Evolutionary conservation across 2,329 filamentous ascomycete species (phyloP).

Genomic region (Fusarium nematophilum): DNA sequence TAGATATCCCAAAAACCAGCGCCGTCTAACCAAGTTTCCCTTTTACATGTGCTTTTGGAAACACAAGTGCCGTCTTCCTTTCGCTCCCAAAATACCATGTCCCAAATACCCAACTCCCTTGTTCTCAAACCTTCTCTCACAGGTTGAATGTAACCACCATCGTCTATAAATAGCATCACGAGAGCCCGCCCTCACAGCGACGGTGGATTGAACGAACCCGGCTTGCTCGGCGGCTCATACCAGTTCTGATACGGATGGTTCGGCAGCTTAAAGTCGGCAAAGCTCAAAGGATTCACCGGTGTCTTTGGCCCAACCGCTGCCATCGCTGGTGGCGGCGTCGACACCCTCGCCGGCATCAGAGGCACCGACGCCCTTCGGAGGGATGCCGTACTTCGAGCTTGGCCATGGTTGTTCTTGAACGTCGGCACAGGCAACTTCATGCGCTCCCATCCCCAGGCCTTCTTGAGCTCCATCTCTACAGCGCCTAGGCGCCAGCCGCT

Average conservation of each 20-base stretch:
- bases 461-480: constrained; percentile 77
- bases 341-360: constrained; percentile 25
- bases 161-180: neutral
- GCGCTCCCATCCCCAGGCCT: constrained; percentile 77
- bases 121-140: neutral
- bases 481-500: constrained; percentile 83
- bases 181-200: constrained; percentile 17
- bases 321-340: constrained; percentile 46
- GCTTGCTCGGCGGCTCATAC: constrained; percentile 77
- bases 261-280: constrained; percentile 80
- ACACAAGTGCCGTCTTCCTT: too few species aligned
- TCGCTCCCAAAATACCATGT: too few species aligned
- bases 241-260: constrained; percentile 85
- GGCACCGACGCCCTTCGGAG: constrained; percentile 21
- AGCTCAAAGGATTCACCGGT: constrained; percentile 75
- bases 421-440: constrained; percentile 19
- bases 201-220: constrained; percentile 27
- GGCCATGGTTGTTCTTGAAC: constrained; percentile 16
- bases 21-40: constrained; percentile 20
- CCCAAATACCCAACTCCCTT: neutral
- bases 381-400: constrained; percentile 8
- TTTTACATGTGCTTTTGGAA: too few species aligned
- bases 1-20: constrained; percentile 18
- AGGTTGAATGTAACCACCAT: neutral
- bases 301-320: constrained; percentile 48